Evolutionary conservation across 805 yeast genomes (phyloP).

Genomic region (Metschnikowia hibisci): DNA sequence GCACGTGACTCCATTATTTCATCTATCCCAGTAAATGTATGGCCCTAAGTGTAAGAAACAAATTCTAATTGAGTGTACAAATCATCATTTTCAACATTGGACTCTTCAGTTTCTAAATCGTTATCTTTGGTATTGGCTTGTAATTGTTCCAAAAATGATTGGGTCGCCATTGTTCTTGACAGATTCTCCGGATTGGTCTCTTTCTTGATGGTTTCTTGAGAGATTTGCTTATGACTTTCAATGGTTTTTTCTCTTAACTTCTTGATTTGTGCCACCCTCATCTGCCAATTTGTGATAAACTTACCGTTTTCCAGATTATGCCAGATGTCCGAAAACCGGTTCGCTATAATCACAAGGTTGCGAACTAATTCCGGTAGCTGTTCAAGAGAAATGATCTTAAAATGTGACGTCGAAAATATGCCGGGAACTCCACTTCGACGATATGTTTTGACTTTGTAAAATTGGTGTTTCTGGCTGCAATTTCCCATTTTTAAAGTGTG

Average conservation of each 20-base stretch:
- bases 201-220: conserved; percentile 19
- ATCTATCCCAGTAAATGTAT: neutral
- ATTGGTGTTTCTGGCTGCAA: conserved; percentile 17
- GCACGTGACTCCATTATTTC: neutral
- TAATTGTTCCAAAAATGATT: conserved; percentile 32
- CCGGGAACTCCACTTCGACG: conserved; percentile 72
- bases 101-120: neutral
- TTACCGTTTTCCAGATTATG: conserved; percentile 47
- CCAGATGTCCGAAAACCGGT: conserved; percentile 75
- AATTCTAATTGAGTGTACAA: conserved; percentile 28
- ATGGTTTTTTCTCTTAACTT: conserved; percentile 27
- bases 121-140: conserved; percentile 5
- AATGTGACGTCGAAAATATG: conserved; percentile 69
- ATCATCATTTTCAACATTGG: conserved; percentile 8
- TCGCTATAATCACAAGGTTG: conserved; percentile 60
- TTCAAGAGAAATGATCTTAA: conserved; percentile 61
- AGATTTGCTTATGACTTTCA: conserved; percentile 24
- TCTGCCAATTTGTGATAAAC: conserved; percentile 63
- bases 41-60: conserved; percentile 26
- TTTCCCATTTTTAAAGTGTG: conserved; percentile 26
- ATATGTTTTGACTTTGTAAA: conserved; percentile 60
- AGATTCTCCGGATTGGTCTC: conserved; percentile 1
- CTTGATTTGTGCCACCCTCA: conserved; percentile 54
- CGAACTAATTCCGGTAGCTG: conserved; percentile 63
- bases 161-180: conserved; percentile 20